Evolutionary conservation across 495 filamentous ascomycete genomes (phyloP).

Genomic region (Bathelium albidoporum): DNA sequence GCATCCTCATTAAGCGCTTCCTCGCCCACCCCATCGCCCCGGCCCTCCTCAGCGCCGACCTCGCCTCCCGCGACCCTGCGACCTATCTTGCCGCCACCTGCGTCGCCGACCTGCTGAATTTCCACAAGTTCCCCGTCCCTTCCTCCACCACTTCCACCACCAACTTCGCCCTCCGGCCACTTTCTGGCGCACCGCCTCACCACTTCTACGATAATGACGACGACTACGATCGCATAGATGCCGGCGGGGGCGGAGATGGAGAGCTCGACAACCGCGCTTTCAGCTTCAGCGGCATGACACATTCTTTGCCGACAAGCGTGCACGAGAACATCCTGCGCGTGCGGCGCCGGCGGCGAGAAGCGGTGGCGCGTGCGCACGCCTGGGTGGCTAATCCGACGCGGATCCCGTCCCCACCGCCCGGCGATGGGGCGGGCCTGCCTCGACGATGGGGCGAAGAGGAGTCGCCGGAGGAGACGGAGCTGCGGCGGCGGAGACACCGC

Average conservation of each 20-base stretch:
- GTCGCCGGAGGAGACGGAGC: conserved; percentile 40
- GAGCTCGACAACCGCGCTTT: not conserved
- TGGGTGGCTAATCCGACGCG: not conserved
- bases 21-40: conserved; percentile 4
- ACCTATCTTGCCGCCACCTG: conserved; percentile 5
- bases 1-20: conserved; percentile 24
- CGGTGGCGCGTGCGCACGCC: no score
- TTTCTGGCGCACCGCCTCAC: not conserved
- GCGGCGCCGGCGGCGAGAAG: not conserved
- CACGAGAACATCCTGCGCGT: not conserved
- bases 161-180: not conserved
- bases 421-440: no score
- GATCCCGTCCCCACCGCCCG: no score
- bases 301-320: not conserved
- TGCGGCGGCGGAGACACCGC: conserved; percentile 42
- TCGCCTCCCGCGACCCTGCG: conserved; percentile 5
- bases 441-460: no score
- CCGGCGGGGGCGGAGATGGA: not conserved
- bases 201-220: not conserved
- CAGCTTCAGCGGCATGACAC: not conserved
- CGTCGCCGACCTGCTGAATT: not conserved
- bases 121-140: conserved; percentile 4
- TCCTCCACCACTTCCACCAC: not conserved
- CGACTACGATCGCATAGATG: no score
- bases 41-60: conserved; percentile 10